Evolutionary conservation across 208 protist genomes (phyloP), one percentile per base, ranked within the genome.

Genomic region (Tritrichomonas musculus): DNA sequence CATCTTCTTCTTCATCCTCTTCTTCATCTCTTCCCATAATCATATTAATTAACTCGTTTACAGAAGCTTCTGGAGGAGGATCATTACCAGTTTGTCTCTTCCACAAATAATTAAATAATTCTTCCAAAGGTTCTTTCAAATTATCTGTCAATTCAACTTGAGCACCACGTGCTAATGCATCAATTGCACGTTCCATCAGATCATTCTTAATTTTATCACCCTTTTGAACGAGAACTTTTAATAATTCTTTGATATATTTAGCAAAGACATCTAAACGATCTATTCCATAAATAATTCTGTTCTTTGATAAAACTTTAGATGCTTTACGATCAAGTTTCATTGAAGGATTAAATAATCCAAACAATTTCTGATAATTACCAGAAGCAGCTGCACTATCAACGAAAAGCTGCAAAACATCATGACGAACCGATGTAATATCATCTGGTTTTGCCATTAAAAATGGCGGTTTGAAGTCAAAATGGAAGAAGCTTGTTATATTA

Each of bases 401-500:
- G 36, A 39, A 88, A 39, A 88, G 14, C 39, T 88, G 17, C 0
- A 88, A 17, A 17, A 88, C 11, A 39, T 88, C 77, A 39, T 57
- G 41, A 39, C 77, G 25, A 39, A 60, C 41, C 4, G 4, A 0
- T 57, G 53, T 27, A 22, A 39, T 57, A 36, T 88, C 77, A 57
- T 88, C 77, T 39, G 47, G 41, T 11, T 14, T 33, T 33, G 14
- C 77, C 47, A 88, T 57, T 39, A 88, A 88, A 49, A 88, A 88
- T 53, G 77, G 77, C 33, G 47, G 41, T 27, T 88, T 88, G n/a
- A 57, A 88, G 3, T 88, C 77, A 49, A 88, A 88, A n/a, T 88
- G 77, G 77, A 57, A 88, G 77, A 88, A 88, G n/a, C 57, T 88
- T 20, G 33, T 88, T 13, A 88, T 88, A 36, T 88, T 88, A 20